phyloP scores from a whole-genome alignment of 257 asterid genomes.

The Solanum megistacrolobum region DNA sequence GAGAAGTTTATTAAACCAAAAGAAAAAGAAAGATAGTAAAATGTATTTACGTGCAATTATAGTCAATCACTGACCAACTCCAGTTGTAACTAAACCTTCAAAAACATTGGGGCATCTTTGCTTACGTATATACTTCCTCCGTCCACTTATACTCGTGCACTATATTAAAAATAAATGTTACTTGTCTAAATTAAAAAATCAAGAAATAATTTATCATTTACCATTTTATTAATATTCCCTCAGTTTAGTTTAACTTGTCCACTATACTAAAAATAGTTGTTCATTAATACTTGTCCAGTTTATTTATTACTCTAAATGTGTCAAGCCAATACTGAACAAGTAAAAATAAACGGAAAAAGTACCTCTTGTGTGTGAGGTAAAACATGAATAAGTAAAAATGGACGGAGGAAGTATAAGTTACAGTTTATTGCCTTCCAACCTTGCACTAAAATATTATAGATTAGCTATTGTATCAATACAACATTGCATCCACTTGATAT shows the following conservation, averaged over 20 bases:
- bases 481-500: background rate
- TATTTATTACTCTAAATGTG: background rate
- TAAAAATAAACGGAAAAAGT: too few species aligned
- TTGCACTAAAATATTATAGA: slow-evolving; percentile 11
- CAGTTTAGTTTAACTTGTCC: background rate
- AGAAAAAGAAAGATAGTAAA: background rate
- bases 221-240: background rate
- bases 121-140: slow-evolving; percentile 1
- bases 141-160: background rate
- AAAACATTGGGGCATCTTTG: background rate
- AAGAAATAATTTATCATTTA: background rate
- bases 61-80: background rate
- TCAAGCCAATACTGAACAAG: background rate
- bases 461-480: background rate
- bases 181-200: background rate
- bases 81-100: slow-evolving; percentile 25
- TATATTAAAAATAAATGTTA: background rate
- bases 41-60: background rate
- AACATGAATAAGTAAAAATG: background rate
- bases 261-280: background rate
- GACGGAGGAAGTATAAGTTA: background rate
- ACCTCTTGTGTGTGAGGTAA: background rate
- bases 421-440: slow-evolving; percentile 32
- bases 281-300: background rate
- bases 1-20: background rate